A percentile compares a stretch with the other conserved stretches of the same genome.
phyloP scores from a whole-genome alignment of 1,284 basidiomycete species.

The Singerocomus rubriflavus region DNA sequence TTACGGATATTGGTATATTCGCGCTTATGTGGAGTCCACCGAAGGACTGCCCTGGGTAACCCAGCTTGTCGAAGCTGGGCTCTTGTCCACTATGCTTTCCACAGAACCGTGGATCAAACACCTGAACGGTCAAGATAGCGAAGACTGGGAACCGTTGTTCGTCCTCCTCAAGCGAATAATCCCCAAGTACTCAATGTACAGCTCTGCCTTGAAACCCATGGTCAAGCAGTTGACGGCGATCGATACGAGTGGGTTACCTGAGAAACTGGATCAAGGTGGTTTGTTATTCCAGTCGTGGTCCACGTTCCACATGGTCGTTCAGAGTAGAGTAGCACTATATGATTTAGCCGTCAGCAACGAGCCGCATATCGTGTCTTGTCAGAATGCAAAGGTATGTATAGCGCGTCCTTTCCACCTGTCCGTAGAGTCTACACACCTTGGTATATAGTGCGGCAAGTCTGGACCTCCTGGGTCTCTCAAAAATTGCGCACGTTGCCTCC shows the following conservation, averaged over 20 bases:
- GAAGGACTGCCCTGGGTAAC: constrained; percentile 29
- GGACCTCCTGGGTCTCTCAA: constrained; percentile 29
- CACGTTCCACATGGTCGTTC: constrained; percentile 21
- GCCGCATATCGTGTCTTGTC: constrained; percentile 25
- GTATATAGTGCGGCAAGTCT: constrained; percentile 24
- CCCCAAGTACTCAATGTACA: constrained; percentile 30
- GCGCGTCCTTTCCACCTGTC: not conserved
- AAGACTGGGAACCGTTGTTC: constrained; percentile 32
- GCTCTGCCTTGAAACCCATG: constrained; percentile 17
- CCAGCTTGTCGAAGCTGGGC: constrained; percentile 25
- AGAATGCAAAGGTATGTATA: constrained; percentile 25
- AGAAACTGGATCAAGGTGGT: constrained; percentile 18
- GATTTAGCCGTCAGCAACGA: constrained; percentile 6
- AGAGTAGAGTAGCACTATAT: constrained; percentile 15
- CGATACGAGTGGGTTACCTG: constrained; percentile 11
- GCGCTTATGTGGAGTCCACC: constrained; percentile 26
- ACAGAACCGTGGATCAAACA: constrained; percentile 28
- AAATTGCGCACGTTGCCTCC: constrained; percentile 27
- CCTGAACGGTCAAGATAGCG: constrained; percentile 16
- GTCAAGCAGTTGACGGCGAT: constrained; percentile 16
- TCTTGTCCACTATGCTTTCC: constrained; percentile 27
- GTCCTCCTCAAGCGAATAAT: constrained; percentile 24
- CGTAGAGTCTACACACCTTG: not conserved
- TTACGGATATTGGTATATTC: constrained; percentile 32
- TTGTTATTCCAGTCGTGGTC: constrained; percentile 20